A percentile compares a stretch with the other conserved stretches of the same genome.
These are phyloP conservation scores for Erodium moschatum DNA, from an alignment of 441 rosid species.

Conservation along the genomic window DNA sequence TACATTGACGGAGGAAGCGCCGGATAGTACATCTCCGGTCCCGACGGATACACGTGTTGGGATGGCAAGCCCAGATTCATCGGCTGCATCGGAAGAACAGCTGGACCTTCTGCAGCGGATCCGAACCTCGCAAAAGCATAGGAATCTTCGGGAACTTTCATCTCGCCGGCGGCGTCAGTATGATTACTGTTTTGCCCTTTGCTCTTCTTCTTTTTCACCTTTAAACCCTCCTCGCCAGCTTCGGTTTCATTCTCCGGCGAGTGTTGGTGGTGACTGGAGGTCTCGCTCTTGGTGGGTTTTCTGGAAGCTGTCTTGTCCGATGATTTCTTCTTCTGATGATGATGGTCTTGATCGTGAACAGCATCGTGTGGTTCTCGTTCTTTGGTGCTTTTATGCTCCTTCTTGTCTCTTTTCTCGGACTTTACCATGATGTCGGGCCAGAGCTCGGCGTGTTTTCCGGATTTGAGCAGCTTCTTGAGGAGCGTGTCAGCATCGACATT, in stretches of 20 bases:
- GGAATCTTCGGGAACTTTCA: conserved; percentile 12
- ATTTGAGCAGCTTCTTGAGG: conserved; percentile 41
- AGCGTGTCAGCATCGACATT: conserved; percentile 42
- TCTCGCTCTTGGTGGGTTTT: neutral
- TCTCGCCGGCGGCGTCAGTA: conserved; percentile 6
- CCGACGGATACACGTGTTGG: conserved; percentile 18
- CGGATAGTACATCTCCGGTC: conserved; percentile 20
- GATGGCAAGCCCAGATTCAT: conserved; percentile 20
- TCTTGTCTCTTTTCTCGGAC: conserved; percentile 26
- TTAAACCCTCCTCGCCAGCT: conserved; percentile 18
- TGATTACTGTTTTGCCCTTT: conserved; percentile 24
- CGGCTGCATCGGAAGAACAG: conserved; percentile 18
- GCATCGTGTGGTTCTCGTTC: conserved; percentile 18
- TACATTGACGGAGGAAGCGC: conserved; percentile 23
- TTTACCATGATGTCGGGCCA: conserved; percentile 31
- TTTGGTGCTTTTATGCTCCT: conserved; percentile 20
- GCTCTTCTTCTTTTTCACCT: conserved; percentile 44
- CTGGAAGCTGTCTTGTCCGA: neutral
- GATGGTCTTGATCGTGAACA: conserved; percentile 5
- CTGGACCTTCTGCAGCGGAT: neutral
- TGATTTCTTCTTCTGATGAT: conserved; percentile 4
- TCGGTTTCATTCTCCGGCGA: conserved; percentile 5
- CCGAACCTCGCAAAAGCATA: neutral
- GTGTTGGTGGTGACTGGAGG: neutral
- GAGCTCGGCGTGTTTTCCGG: conserved; percentile 51